These are phyloP conservation scores for Raphidocelis subcapitata DNA, from an alignment of 139 green algal species.

Conservation along the genomic window DNA sequence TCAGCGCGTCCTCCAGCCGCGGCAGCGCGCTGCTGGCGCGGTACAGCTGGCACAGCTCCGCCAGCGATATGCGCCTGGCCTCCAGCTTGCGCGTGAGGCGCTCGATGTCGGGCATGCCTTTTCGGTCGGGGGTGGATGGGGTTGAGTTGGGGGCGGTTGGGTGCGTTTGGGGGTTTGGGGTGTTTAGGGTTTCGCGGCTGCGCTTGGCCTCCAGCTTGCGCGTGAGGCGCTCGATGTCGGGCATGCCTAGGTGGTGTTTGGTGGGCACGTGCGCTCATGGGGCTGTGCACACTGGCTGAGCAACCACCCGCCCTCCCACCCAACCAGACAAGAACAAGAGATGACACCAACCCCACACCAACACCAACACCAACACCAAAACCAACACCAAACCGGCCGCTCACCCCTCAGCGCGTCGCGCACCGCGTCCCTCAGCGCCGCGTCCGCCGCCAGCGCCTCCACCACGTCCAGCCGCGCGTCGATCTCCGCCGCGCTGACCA, in stretches of 20 bases:
- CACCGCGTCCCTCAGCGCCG: slow-evolving; percentile 69
- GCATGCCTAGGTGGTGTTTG: too few relatives aligned
- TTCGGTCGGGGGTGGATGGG: too few relatives aligned
- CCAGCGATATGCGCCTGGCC: slow-evolving; percentile 55
- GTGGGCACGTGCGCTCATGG: too few relatives aligned
- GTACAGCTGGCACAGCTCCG: slow-evolving; percentile 95
- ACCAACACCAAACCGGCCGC: too few relatives aligned
- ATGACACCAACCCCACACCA: too few relatives aligned
- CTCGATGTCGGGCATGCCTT: slow-evolving; percentile 93
- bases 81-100: slow-evolving; percentile 86
- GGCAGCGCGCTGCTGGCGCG: slow-evolving; percentile 75
- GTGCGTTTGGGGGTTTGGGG: background rate
- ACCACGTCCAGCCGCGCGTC: slow-evolving; percentile 78
- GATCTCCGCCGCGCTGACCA: slow-evolving; percentile 77
- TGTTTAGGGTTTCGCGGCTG: background rate
- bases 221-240: slow-evolving; percentile 75
- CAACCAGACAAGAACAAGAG: too few relatives aligned
- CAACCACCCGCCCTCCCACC: too few relatives aligned
- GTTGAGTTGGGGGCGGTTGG: too few relatives aligned
- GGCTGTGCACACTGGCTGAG: too few relatives aligned
- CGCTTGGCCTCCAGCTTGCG: slow-evolving; percentile 80
- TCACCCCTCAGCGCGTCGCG: slow-evolving; percentile 62
- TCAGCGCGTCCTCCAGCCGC: slow-evolving; percentile 67
- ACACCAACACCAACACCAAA: too few relatives aligned
- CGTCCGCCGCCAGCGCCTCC: slow-evolving; percentile 74